These are phyloP conservation scores for Carex sylvatica DNA, from an alignment of 202 grass and related monocot species.

Conservation along the genomic window DNA sequence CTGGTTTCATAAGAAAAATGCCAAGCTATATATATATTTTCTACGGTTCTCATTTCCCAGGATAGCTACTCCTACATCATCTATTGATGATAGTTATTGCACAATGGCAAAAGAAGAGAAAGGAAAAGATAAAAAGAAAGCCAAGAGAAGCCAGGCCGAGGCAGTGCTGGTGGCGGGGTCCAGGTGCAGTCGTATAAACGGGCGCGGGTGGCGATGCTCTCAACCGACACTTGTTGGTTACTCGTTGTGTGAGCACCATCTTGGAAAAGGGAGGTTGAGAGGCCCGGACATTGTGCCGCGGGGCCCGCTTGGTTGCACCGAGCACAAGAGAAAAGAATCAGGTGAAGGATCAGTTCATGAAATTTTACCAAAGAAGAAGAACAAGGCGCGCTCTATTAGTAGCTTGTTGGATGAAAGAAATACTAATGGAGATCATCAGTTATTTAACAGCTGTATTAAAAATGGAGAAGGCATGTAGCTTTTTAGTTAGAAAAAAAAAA, in stretches of 20 bases:
- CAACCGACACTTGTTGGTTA: conserved; percentile 88
- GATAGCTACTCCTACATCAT: neutral
- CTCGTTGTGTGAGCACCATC: conserved; percentile 91
- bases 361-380: conserved; percentile 9
- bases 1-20: neutral
- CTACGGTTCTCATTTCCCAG: neutral
- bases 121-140: neutral
- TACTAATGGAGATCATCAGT: neutral
- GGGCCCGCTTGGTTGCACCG: conserved; percentile 52
- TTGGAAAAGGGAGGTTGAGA: conserved; percentile 78
- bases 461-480: conserved; percentile 15
- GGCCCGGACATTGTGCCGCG: conserved; percentile 1
- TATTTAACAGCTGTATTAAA: neutral
- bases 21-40: neutral
- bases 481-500: neutral
- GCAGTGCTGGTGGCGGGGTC: conserved; percentile 66
- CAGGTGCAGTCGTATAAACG: conserved; percentile 83
- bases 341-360: neutral
- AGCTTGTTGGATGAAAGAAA: conserved; percentile 23
- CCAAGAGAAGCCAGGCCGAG: conserved; percentile 54
- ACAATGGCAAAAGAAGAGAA: neutral
- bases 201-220: conserved; percentile 80
- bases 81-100: conserved; percentile 16
- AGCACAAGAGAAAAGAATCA: conserved; percentile 32
- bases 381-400: conserved; percentile 23